Evolutionary conservation across 2,329 filamentous ascomycete genomes (phyloP).

Genomic region (Graphilbum fragrans): DNA sequence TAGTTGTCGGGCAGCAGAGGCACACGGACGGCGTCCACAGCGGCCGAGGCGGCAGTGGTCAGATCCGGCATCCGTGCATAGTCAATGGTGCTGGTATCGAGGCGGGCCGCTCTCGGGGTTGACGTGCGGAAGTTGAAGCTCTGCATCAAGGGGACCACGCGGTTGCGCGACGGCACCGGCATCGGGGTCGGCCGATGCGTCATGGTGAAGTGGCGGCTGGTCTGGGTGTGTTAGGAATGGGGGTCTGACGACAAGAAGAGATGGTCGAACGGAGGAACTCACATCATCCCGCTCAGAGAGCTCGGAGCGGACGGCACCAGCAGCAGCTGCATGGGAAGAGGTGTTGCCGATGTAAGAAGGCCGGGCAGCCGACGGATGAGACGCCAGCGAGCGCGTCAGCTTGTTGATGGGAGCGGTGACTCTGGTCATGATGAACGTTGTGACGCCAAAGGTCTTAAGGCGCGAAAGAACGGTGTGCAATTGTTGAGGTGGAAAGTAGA

Average conservation of each 20-base stretch:
- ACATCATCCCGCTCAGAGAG: conserved; percentile 30
- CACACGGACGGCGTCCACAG: conserved; percentile 34
- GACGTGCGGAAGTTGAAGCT: conserved; percentile 49
- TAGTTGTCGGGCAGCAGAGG: conserved; percentile 51
- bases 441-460: no score
- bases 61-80: conserved; percentile 37
- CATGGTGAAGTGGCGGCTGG: conserved; percentile 28
- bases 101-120: conserved; percentile 22
- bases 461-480: no score
- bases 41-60: conserved; percentile 13
- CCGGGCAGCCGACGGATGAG: conserved; percentile 25
- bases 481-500: no score
- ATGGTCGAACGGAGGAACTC: conserved; percentile 11
- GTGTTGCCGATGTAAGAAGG: conserved; percentile 14
- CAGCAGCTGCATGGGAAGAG: conserved; percentile 21
- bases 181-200: conserved; percentile 34
- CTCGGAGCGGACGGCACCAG: conserved; percentile 28
- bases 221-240: conserved; percentile 4
- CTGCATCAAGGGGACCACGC: conserved; percentile 48
- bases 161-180: conserved; percentile 26
- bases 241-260: background rate
- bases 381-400: conserved; percentile 32
- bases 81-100: conserved; percentile 31
- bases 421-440: conserved; percentile 28
- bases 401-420: conserved; percentile 36